Base-by-base conservation (phyloP, 192 early-diverging fungal species). In the Gaertneriomyces sp. region DNA sequence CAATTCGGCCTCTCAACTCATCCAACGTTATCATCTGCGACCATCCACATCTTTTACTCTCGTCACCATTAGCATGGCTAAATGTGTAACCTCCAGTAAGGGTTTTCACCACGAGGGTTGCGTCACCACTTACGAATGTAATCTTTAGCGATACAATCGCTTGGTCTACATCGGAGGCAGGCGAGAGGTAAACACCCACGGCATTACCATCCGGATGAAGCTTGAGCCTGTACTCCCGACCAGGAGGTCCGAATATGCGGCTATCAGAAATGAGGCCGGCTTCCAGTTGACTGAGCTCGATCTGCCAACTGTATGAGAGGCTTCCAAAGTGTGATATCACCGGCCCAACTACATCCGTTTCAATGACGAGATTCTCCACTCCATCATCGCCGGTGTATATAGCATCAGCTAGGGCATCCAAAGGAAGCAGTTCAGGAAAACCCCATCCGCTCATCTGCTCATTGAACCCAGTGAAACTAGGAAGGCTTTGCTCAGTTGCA, bases 1-100 rank as follows among this genome's bases (percentile, higher is more conserved):
- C 59, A 10, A 61, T 11, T 0, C 45, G 14, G 14, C 40, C 45
- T 38, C 40, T 59, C 7, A 53, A 16, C 1, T 45, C 50, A 5
- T 47, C 38, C 25, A 33, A 33, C 25, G 25, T 33, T 33, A 76
- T 9, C 43, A 76, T 33, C 25, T 66, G 49, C 5, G 62, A 17
- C 72, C 70, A 78, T 38, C 74, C 73, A 14, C 47, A 63, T 39
- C 50, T 60, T 11, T 70, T 38, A 33, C 45, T 71, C 8, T 53
- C 54, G 14, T 53, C 66, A 12, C 41, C 50, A 19, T 49, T 50
- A 33, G 50, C 61, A 41, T 63, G 52, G 6, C 12, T 41, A 58
- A 77, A 82, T 10, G 64, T 45, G 54, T 55, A 82, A 4, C 76
- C 80, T 6, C 80, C 80, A 5, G 80, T 79, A 2, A 79, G 42